Conservation (phyloP, 1,284 basidiomycete species). For the Sphagnurus paluster region DNA sequence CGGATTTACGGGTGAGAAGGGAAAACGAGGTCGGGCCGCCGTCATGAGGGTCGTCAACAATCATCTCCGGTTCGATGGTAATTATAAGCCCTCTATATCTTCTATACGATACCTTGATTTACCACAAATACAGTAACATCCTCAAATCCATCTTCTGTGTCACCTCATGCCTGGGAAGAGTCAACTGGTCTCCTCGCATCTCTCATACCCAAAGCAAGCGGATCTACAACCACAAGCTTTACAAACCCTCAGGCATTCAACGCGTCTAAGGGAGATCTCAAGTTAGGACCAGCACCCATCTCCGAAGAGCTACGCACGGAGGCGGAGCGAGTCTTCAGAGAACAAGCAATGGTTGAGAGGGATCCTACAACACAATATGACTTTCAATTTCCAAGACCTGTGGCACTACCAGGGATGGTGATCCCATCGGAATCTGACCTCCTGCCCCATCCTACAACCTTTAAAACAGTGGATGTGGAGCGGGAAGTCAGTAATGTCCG, state of each 20-base stretch:
- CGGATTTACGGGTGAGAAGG: constrained; percentile 80
- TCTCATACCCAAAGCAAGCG: constrained; percentile 65
- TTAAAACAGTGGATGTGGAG: constrained; percentile 87
- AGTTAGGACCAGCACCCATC: constrained; percentile 80
- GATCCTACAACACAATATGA: constrained; percentile 68
- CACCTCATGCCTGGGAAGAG: constrained; percentile 74
- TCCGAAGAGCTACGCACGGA: constrained; percentile 80
- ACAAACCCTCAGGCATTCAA: constrained; percentile 75
- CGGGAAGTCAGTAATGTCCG: constrained; percentile 89
- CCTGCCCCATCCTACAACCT: constrained; percentile 76
- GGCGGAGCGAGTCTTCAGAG: constrained; percentile 71
- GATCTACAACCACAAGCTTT: constrained; percentile 34
- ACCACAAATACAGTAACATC: constrained; percentile 57
- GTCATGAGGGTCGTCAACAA: constrained; percentile 96
- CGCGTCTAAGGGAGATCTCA: constrained; percentile 70
- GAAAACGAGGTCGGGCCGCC: constrained; percentile 77
- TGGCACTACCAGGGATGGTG: constrained; percentile 49
- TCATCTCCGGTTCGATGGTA: constrained; percentile 89
- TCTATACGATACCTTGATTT: constrained; percentile 21
- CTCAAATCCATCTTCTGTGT: constrained; percentile 63
- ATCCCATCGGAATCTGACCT: constrained; percentile 75
- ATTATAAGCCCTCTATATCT: constrained; percentile 22
- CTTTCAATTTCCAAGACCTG: constrained; percentile 50
- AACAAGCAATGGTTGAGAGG: constrained; percentile 70
- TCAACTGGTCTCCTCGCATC: constrained; percentile 79